Percentiles rank a stretch among this genome's conserved stretches.
Conservation (phyloP, 192 early-diverging fungal species). For the Coemansia sp. region DNA sequence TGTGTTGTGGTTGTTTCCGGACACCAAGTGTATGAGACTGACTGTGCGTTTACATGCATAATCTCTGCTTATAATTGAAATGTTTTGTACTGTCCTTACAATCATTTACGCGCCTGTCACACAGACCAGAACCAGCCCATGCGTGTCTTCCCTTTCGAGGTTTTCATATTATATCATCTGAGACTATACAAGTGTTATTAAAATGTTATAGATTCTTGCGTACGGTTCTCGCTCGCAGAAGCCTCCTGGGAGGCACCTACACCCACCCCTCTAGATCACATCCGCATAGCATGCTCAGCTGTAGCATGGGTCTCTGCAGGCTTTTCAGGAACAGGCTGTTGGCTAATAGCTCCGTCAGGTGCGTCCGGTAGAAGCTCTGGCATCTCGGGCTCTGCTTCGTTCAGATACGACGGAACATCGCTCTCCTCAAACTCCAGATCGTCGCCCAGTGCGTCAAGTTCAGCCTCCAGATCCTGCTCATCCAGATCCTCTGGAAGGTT, state of each 20-base stretch:
- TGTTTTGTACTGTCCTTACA: no score
- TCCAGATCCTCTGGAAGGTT: slow-evolving; percentile 93
- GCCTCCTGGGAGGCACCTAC: no score
- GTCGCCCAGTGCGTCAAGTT: slow-evolving; percentile 95
- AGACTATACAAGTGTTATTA: background rate
- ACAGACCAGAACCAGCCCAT: no score
- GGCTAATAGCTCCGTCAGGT: slow-evolving; percentile 18
- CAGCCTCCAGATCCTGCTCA: slow-evolving; percentile 96
- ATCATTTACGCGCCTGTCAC: no score
- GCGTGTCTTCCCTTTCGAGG: no score
- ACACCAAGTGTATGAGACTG: no score
- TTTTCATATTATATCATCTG: background rate
- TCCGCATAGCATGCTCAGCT: slow-evolving; percentile 35
- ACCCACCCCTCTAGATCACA: slow-evolving; percentile 25
- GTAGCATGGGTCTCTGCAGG: slow-evolving; percentile 16
- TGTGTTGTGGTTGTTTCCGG: background rate
- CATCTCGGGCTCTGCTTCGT: slow-evolving; percentile 20
- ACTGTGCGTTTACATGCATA: no score
- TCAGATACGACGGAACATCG: slow-evolving; percentile 41
- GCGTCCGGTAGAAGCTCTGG: slow-evolving; percentile 47
- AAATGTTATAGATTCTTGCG: no score
- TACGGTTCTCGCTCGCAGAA: no score
- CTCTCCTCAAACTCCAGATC: slow-evolving; percentile 71
- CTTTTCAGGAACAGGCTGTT: slow-evolving; percentile 9
- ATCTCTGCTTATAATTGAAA: no score